Evolutionary conservation across 1,139 yeast species (phyloP).

Genomic region (Geotrichum histeridarum): DNA sequence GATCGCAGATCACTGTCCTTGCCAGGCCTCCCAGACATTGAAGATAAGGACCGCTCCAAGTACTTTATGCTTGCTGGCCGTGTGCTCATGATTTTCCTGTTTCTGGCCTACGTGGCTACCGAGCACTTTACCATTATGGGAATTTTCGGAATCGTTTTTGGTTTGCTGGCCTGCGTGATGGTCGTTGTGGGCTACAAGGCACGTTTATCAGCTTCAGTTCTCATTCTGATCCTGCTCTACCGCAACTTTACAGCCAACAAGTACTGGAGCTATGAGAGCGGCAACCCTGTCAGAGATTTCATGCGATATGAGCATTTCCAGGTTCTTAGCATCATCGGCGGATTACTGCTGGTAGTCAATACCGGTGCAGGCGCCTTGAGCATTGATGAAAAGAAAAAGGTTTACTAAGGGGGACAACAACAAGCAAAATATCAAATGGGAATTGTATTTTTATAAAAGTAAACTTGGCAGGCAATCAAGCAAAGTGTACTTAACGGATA

Average conservation of each 20-base stretch:
- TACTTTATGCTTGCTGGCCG: slow-evolving; percentile 87
- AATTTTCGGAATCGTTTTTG: slow-evolving; percentile 60
- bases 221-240: slow-evolving; percentile 66
- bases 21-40: slow-evolving; percentile 89
- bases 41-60: slow-evolving; percentile 77
- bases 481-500: slow-evolving; percentile 41
- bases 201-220: slow-evolving; percentile 74
- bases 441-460: neutral
- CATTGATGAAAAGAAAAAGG: slow-evolving; percentile 92
- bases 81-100: slow-evolving; percentile 75
- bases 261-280: slow-evolving; percentile 73
- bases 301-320: slow-evolving; percentile 92
- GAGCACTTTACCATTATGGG: slow-evolving; percentile 69
- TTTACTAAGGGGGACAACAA: slow-evolving; percentile 45
- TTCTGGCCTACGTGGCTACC: slow-evolving; percentile 77
- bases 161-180: slow-evolving; percentile 66
- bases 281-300: slow-evolving; percentile 80
- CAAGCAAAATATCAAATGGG: neutral
- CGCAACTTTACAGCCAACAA: slow-evolving; percentile 80
- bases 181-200: slow-evolving; percentile 93
- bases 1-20: slow-evolving; percentile 66
- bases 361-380: slow-evolving; percentile 96
- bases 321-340: slow-evolving; percentile 91
- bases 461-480: neutral
- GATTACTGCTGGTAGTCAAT: slow-evolving; percentile 80